Percentiles rank a stretch among this genome's conserved stretches.
These are phyloP conservation scores for Castanea crenata DNA, from an alignment of 306 rosid species.

Conservation along the genomic window DNA sequence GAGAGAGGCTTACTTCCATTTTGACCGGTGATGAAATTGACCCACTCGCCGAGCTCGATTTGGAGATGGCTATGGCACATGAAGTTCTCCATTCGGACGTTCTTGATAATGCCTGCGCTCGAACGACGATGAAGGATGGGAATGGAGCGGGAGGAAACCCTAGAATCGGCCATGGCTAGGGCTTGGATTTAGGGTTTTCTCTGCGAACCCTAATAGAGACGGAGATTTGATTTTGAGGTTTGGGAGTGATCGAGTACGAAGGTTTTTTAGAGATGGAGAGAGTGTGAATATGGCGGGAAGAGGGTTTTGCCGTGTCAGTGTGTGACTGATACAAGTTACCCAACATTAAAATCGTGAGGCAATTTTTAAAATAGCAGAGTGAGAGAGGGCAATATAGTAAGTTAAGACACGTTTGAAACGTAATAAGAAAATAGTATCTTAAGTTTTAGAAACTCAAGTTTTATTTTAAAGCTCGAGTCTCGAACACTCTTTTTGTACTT, in stretches of 20 bases:
- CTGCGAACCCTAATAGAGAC: slow-evolving; percentile 6
- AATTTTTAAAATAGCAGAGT: too few relatives aligned
- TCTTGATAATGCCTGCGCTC: slow-evolving; percentile 62
- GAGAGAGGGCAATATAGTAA: too few relatives aligned
- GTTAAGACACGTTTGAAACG: too few relatives aligned
- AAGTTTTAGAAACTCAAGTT: too few relatives aligned
- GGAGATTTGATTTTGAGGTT: neutral
- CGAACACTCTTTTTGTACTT: too few relatives aligned
- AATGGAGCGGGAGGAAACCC: slow-evolving; percentile 22
- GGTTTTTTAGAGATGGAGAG: neutral
- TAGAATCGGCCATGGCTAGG: slow-evolving; percentile 37
- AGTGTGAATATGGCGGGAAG: slow-evolving; percentile 29
- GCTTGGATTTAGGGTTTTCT: neutral
- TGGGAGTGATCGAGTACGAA: neutral
- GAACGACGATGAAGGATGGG: slow-evolving; percentile 21
- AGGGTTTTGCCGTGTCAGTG: neutral
- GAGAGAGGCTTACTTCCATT: slow-evolving; percentile 67
- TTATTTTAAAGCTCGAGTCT: too few relatives aligned
- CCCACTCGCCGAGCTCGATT: slow-evolving; percentile 66
- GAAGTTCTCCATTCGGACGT: slow-evolving; percentile 74
- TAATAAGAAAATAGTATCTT: too few relatives aligned
- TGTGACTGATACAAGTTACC: neutral
- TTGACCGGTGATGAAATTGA: slow-evolving; percentile 87
- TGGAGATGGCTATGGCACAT: slow-evolving; percentile 83
- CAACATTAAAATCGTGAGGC: too few relatives aligned